phyloP scores from a whole-genome alignment of 139 green algal genomes.

The Chlamydomonas sp. region DNA sequence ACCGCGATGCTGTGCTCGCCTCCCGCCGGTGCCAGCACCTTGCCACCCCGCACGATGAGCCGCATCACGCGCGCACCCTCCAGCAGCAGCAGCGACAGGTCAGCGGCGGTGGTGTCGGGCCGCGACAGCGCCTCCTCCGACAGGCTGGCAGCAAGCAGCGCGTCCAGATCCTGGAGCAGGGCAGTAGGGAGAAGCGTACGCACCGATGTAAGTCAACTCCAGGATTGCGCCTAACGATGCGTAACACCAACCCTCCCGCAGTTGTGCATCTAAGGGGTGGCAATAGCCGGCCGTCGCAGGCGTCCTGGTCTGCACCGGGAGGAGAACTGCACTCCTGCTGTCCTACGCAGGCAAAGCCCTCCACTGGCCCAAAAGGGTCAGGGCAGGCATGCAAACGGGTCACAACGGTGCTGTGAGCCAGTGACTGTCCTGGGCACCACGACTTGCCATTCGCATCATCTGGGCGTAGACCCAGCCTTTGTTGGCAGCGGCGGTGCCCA shows the following conservation, averaged over 20 bases:
- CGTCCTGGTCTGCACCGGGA: too few relatives aligned
- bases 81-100: background rate
- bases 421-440: background rate
- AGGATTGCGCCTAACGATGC: too few relatives aligned
- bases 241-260: too few relatives aligned
- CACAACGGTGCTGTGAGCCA: background rate
- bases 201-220: too few relatives aligned
- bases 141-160: background rate
- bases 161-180: background rate
- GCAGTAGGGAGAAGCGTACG: background rate
- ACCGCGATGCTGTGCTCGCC: background rate
- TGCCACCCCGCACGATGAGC: background rate
- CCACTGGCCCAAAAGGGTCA: too few relatives aligned
- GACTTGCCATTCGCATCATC: background rate
- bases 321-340: too few relatives aligned
- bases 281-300: too few relatives aligned
- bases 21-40: background rate
- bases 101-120: background rate
- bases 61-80: background rate
- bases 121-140: background rate
- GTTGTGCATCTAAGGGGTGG: too few relatives aligned
- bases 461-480: background rate
- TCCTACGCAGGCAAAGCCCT: too few relatives aligned
- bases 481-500: background rate
- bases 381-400: too few relatives aligned